Evolutionary conservation across 1,139 yeast species (phyloP).

Genomic region (Zygosaccharomyces sapae): DNA sequence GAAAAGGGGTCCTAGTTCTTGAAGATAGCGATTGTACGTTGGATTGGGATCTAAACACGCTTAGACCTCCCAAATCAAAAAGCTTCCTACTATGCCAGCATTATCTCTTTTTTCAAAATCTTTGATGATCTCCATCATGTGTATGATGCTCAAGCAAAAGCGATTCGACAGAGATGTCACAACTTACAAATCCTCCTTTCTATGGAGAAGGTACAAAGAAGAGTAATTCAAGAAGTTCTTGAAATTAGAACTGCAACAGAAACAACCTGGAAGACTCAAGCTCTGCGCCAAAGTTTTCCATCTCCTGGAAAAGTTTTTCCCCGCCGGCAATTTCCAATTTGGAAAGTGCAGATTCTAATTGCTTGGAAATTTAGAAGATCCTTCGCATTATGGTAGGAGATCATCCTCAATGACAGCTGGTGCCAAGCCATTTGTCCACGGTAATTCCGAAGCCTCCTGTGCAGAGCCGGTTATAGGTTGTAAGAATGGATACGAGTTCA

Average conservation of each 20-base stretch:
- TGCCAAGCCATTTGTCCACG: too few relatives aligned
- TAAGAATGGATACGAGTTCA: too few relatives aligned
- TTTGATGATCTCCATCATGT: constrained; percentile 15
- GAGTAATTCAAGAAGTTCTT: constrained; percentile 22
- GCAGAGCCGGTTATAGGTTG: too few relatives aligned
- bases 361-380: neutral
- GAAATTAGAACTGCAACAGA: constrained; percentile 22
- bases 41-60: constrained; percentile 18
- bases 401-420: neutral
- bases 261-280: constrained; percentile 16
- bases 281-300: neutral
- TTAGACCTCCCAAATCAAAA: constrained; percentile 11
- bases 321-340: neutral
- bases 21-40: constrained; percentile 6
- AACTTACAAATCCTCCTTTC: constrained; percentile 15
- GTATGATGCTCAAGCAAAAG: constrained; percentile 10
- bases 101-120: constrained; percentile 19
- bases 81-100: constrained; percentile 16
- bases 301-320: constrained; percentile 1
- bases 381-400: neutral
- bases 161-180: constrained; percentile 16
- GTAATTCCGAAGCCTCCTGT: too few relatives aligned
- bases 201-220: constrained; percentile 20
- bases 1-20: constrained; percentile 17
- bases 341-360: neutral